Evolutionary conservation across 805 yeast genomes (phyloP).

Genomic region (Candida palmyrensis): DNA sequence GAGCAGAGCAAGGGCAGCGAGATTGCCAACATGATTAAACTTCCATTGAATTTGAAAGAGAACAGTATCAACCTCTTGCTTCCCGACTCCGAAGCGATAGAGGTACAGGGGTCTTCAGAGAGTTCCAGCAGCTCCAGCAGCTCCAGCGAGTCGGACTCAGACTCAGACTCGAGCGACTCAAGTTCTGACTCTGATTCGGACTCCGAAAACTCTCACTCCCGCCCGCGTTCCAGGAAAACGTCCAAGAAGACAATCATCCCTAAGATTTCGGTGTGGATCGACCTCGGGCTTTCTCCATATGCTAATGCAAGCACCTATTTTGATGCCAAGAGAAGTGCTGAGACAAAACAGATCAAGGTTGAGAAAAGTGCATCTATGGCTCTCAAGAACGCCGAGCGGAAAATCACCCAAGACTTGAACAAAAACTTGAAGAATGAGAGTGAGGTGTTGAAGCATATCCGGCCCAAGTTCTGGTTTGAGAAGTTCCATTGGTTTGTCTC

Average conservation of each 20-base stretch:
- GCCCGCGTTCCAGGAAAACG: slow-evolving; percentile 8
- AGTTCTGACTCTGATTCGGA: slow-evolving; percentile 28
- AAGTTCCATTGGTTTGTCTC: slow-evolving; percentile 94
- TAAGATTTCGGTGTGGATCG: slow-evolving; percentile 54
- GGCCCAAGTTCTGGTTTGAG: slow-evolving; percentile 87
- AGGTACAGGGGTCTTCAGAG: slow-evolving; percentile 11
- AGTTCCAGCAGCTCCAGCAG: slow-evolving; percentile 8
- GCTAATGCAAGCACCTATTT: slow-evolving; percentile 86
- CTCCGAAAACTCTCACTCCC: slow-evolving; percentile 27
- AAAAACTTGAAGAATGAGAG: slow-evolving; percentile 52
- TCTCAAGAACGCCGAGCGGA: slow-evolving; percentile 74
- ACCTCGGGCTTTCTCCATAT: slow-evolving; percentile 67
- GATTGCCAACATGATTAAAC: slow-evolving; percentile 55
- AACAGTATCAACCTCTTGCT: slow-evolving; percentile 59
- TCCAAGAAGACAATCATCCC: slow-evolving; percentile 4
- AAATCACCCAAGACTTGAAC: slow-evolving; percentile 67
- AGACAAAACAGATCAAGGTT: slow-evolving; percentile 74
- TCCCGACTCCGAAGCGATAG: slow-evolving; percentile 28
- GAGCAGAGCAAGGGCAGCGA: slow-evolving; percentile 65
- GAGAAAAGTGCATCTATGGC: slow-evolving; percentile 75
- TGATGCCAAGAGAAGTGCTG: slow-evolving; percentile 69
- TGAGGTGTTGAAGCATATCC: slow-evolving; percentile 49
- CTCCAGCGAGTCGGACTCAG: slow-evolving; percentile 8
- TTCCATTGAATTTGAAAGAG: slow-evolving; percentile 66
- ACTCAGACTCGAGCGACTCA: slow-evolving; percentile 11